Conservation (phyloP, 169 alveolate genomes). For the Plasmodium inui region DNA sequence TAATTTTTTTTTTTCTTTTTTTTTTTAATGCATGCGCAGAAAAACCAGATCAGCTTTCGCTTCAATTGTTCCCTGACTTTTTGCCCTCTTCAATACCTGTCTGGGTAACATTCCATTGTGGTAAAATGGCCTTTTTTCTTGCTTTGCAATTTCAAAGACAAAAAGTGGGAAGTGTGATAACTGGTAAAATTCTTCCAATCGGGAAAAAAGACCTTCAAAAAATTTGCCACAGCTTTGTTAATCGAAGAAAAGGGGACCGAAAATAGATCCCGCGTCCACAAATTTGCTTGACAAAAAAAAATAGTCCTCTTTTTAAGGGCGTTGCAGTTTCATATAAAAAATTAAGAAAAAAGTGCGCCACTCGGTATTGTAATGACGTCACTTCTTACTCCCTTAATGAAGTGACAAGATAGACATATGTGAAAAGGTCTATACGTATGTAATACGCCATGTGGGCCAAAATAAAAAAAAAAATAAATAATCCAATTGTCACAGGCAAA, state of each 20-base stretch:
- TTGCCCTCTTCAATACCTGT: background rate
- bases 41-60: background rate
- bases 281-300: background rate
- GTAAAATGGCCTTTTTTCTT: background rate
- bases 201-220: background rate
- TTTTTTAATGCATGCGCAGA: background rate
- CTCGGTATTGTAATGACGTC: background rate
- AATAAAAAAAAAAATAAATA: background rate
- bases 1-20: background rate
- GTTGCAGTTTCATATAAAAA: background rate
- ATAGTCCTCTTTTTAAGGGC: background rate
- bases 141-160: background rate
- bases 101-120: background rate
- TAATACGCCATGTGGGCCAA: background rate
- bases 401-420: background rate
- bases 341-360: background rate
- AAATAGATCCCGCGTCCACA: background rate
- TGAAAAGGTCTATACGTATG: background rate
- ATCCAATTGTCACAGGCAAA: background rate
- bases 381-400: background rate
- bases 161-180: background rate
- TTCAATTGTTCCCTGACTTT: background rate
- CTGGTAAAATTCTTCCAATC: background rate
- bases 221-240: background rate
- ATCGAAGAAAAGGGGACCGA: background rate